Conservation (phyloP, 2,329 filamentous ascomycete genomes). For the Proliferodiscus dingleyae region DNA sequence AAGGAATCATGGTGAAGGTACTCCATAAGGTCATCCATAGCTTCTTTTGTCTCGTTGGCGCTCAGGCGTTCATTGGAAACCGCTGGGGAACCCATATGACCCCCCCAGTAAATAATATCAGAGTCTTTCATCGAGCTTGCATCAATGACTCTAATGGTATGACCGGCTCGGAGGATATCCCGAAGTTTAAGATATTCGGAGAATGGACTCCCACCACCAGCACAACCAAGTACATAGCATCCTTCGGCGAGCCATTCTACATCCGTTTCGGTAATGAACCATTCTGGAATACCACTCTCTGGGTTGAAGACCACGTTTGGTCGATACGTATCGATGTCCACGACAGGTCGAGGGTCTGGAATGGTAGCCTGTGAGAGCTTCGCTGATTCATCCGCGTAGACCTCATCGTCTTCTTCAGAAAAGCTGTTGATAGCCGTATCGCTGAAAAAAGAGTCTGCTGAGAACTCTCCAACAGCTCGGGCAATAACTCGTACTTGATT, state of each 20-base stretch:
- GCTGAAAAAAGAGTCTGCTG: slow-evolving; percentile 12
- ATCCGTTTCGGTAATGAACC: slow-evolving; percentile 42
- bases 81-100: slow-evolving; percentile 39
- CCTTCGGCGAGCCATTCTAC: slow-evolving; percentile 41
- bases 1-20: slow-evolving; percentile 30
- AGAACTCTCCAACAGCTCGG: slow-evolving; percentile 35
- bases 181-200: slow-evolving; percentile 39
- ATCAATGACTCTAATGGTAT: slow-evolving; percentile 37
- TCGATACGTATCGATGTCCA: slow-evolving; percentile 34
- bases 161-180: slow-evolving; percentile 36
- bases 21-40: slow-evolving; percentile 36
- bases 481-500: slow-evolving; percentile 34
- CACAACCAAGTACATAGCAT: slow-evolving; percentile 44
- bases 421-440: slow-evolving; percentile 21
- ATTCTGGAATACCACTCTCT: slow-evolving; percentile 28
- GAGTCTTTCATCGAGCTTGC: slow-evolving; percentile 39
- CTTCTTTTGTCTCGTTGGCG: slow-evolving; percentile 36
- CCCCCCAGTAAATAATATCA: slow-evolving; percentile 41
- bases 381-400: slow-evolving; percentile 7
- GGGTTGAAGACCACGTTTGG: slow-evolving; percentile 35
- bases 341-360: slow-evolving; percentile 17
- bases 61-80: slow-evolving; percentile 39
- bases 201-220: slow-evolving; percentile 43
- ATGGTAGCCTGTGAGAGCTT: slow-evolving; percentile 10
- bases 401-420: slow-evolving; percentile 20